Base-by-base conservation (phyloP, 2,329 filamentous ascomycete genomes). In the Microdochium bolleyi region DNA sequence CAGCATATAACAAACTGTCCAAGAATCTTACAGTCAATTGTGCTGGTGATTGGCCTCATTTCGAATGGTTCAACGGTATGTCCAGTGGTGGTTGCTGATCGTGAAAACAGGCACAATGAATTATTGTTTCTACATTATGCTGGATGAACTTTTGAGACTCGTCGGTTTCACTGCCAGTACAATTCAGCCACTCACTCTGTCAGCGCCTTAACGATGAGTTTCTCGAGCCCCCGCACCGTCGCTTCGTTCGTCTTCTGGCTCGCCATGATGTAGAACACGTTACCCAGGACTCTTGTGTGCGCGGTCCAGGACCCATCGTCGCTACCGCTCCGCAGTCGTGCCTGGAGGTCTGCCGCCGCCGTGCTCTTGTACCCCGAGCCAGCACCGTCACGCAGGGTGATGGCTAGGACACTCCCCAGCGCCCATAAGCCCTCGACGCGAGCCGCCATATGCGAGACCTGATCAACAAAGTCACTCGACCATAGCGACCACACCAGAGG, bases 391-490 rank as follows among this genome's bases (percentile, higher is more conserved):
- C 65, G 62, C 52, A 82, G 60, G 24, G 73, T 74, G 37, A 95
- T 83, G 0, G 86, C 85, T 11, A 94, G 72, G 1, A 94, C 86
- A 2, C 82, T 87, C 0, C 89, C 89, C 1, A 94, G 70, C 0
- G 88, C 85, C 71, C 89, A 88, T 0, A 87, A 81, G 8, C 84
- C 81, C 2, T 81, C 74, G 0, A 94, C 81, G 0, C 72, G 67
- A 0, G 69, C 56, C 2, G 74, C 73, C 21, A 76, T 61, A 16
- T 60, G 70, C 3, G 87, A 91, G 2, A 92, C 61, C 13, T 71
- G 65, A 2, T 71, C 66, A 1, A 92, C 71, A 25, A 91, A 79
- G 0, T 69, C 64, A 1, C 74, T 73, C 0, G 83, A 81, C 88
- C 88, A 94, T 54, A 83, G 78, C 53, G 87, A 90, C 87, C 87